Evolutionary conservation across 1,284 basidiomycete species (phyloP), one percentile per base, ranked within the genome.

Genomic region (Erythrobasidium hasegawianum): DNA sequence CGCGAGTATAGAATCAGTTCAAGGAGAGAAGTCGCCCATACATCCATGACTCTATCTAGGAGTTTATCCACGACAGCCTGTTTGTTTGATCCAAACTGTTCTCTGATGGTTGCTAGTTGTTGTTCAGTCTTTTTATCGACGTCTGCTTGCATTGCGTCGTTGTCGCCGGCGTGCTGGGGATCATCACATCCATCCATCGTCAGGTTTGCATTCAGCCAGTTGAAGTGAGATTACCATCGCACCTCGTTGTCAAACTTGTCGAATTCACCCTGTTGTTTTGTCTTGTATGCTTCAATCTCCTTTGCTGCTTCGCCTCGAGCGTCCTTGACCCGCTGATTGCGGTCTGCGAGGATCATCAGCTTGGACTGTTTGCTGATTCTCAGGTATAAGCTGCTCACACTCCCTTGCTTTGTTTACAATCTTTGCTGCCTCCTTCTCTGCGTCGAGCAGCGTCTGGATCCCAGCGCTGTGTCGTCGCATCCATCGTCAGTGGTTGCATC

Each of bases 381-480:
- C n/a, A n/a, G n/a, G n/a, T n/a, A n/a, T n/a, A n/a, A n/a, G n/a
- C 43, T 18, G 61, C 86, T 72, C 74, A 97, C 96, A 97, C 80
- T 95, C 88, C 68, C 95, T 86, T 45, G 95, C 92, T 78, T 95
- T 86, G 78, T 94, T 86, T 52, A 74, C 93, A 75, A 95, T 90
- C 83, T 94, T 96, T 43, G 92, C 86, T n/a, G 95, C 96, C 76
- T 98, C 95, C 80, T 97, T 97, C 83, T 98, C 95, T 1, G 96
- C 94, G 80, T 97, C 95, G 69, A 98, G 87, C 45, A 98, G 87
- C 1, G 95, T 97, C 76, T 96, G 92, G 68, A 98, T 97, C 68
- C 93, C 93, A 53, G 62, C 62, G 47, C 62, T 65, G 62, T n/a
- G n/a, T n/a, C n/a, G n/a, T n/a, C n/a, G n/a, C n/a, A n/a, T n/a